These are phyloP conservation scores for Austroboletus niveus DNA, from an alignment of 1,284 basidiomycete species.

Conservation along the genomic window DNA sequence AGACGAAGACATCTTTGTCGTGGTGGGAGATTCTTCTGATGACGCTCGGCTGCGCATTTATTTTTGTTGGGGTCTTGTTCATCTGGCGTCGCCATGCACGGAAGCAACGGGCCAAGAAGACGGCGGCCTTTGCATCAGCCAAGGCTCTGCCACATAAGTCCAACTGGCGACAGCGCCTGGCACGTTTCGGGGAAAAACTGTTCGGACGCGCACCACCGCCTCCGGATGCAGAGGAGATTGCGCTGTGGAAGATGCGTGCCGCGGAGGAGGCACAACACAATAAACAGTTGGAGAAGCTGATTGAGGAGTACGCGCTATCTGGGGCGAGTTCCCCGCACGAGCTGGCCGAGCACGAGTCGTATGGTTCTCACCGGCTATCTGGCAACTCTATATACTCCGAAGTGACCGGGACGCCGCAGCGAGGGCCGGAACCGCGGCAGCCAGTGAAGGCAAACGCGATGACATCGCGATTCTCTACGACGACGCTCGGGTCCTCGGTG, in stretches of 20 bases:
- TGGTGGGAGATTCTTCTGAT: slow-evolving; percentile 86
- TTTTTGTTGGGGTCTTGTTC: slow-evolving; percentile 64
- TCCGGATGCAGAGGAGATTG: slow-evolving; percentile 41
- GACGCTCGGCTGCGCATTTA: slow-evolving; percentile 74
- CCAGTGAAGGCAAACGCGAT: slow-evolving; percentile 53
- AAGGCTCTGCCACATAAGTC: slow-evolving; percentile 50
- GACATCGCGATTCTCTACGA: slow-evolving; percentile 46
- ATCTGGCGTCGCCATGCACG: slow-evolving; percentile 67
- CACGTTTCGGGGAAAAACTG: slow-evolving; percentile 53
- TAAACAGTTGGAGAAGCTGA: slow-evolving; percentile 48
- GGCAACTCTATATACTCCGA: slow-evolving; percentile 65
- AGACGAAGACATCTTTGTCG: slow-evolving; percentile 40
- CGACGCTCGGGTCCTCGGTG: slow-evolving; percentile 37
- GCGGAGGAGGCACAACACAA: slow-evolving; percentile 52
- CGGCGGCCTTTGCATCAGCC: slow-evolving; percentile 59
- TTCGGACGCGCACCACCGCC: slow-evolving; percentile 47
- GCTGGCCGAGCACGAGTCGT: slow-evolving; percentile 24
- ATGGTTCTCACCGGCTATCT: slow-evolving; percentile 42
- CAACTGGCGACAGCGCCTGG: slow-evolving; percentile 54
- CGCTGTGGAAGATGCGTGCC: slow-evolving; percentile 42
- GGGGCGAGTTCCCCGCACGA: slow-evolving; percentile 33
- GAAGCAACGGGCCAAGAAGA: slow-evolving; percentile 62
- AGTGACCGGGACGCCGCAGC: slow-evolving; percentile 58
- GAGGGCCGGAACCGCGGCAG: slow-evolving; percentile 63
- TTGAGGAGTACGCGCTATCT: slow-evolving; percentile 52